Evolutionary conservation across 2,329 filamentous ascomycete genomes (phyloP), one percentile per base, ranked within the genome.

Genomic region (Colletotrichum brevisporum): DNA sequence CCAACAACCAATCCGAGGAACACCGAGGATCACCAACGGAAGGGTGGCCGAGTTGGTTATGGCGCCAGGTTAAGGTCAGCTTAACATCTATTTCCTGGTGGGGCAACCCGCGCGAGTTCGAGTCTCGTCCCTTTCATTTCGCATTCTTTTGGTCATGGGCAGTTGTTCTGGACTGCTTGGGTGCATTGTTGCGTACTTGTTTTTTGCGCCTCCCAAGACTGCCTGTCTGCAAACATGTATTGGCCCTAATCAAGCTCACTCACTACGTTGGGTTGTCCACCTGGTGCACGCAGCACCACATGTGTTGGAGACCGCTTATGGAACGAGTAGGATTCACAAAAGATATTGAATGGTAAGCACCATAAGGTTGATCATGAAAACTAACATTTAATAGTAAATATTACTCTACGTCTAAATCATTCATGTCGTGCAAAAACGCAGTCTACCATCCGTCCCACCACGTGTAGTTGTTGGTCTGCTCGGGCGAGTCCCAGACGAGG

Each of bases 31-130:
- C 50, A 21, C 5, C n/a, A 8, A 31, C 43, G 66, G 66, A 65
- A 69, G 66, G 66, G 66, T 69, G 66, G 66, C 66, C 66, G 66
- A 69, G 66, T 69, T 69, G 66, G 66, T 69, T 69, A 69, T 69
- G 66, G 66, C 66, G 66, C 66, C 66, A 69, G 66, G 66, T 69
- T 69, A 69, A 69, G 66, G 66, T 69, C 55, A 69, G 50, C 66
- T 60, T 69, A 69, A 65, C 66, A 69, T 69, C 61, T 69, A 50
- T 60, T 69, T 69, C 66, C 61, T 69, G 66, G 66, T 69, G 66
- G 66, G 66, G 66, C 66, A 69, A 69, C 66, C 66, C 66, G 66
- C 66, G 66, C 66, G 66, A 69, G 66, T 69, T 69, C 66, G 61
- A 69, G 61, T 69, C 66, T 69, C 66, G 66, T 69, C 66, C 66